Percentiles rank a stretch among this genome's conserved stretches.
phyloP scores from a whole-genome alignment of 1,139 yeast species.

The Lipomyces yarrowii region DNA sequence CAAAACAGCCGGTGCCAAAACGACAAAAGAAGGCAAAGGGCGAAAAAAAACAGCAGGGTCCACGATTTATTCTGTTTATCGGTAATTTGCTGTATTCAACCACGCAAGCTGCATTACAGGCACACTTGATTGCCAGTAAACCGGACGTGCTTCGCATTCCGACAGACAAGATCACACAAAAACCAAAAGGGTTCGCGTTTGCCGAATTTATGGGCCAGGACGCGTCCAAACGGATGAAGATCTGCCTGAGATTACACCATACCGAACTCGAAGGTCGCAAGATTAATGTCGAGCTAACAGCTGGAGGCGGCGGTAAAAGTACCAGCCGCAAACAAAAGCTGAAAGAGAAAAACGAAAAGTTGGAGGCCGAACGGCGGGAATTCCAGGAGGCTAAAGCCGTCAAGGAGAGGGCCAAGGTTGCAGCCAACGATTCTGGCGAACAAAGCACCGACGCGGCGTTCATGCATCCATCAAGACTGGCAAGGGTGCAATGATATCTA shows the following conservation, averaged over 20 bases:
- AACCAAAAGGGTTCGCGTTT: constrained; percentile 74
- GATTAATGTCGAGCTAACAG: constrained; percentile 93
- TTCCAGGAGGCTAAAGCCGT: neutral
- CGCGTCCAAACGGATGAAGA: constrained; percentile 67
- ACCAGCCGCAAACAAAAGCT: constrained; percentile 68
- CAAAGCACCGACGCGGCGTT: constrained; percentile 24
- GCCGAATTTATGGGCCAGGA: constrained; percentile 73
- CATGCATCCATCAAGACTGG: constrained; percentile 37
- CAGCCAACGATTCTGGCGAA: neutral
- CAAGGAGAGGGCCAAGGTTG: constrained; percentile 10
- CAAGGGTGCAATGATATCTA: constrained; percentile 21
- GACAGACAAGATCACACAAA: constrained; percentile 54
- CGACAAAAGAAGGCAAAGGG: constrained; percentile 11
- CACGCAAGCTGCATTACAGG: constrained; percentile 59
- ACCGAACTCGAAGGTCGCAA: constrained; percentile 65
- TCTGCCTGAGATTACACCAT: constrained; percentile 70
- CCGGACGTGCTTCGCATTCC: constrained; percentile 81
- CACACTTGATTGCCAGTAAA: constrained; percentile 73
- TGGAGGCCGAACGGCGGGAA: constrained; percentile 41
- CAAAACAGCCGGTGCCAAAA: constrained; percentile 16
- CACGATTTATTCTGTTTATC: constrained; percentile 82
- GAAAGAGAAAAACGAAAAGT: constrained; percentile 73
- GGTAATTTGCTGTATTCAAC: constrained; percentile 85
- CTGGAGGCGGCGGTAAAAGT: constrained; percentile 97
- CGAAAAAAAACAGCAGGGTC: constrained; percentile 45